Base-by-base conservation (phyloP, 2,329 filamentous ascomycete genomes). In the Eutypa lata region DNA sequence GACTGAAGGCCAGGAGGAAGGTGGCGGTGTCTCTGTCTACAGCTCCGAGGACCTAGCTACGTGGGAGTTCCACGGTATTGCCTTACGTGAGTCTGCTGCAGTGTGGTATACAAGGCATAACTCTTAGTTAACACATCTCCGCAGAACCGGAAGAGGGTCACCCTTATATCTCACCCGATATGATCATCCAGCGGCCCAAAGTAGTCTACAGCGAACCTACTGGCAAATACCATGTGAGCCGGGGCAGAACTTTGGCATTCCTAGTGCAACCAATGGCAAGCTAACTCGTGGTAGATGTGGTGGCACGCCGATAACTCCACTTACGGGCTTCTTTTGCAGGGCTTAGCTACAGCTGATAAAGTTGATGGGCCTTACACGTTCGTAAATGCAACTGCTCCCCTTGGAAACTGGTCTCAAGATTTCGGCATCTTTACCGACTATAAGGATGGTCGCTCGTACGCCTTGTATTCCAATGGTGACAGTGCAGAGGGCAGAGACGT, bases 351-450 rank as follows among this genome's bases (percentile, higher is more conserved):
- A 1, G 73, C 80, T 0, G 75, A 80, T 51, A 76, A 73, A 26
- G 76, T 81, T 51, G 71, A 70, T 0, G 81, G 81, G 0, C 81
- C 81, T 0, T 84, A 83, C 62, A 72, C 61, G 2, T 83, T 83
- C 53, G 70, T 81, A 14, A 73, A 78, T 40, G 82, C 79, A 1
- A 77, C 75, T 0, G 69, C 75, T 0, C 82, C 82, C 0, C 73
- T 84, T 0, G 81, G 81, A 2, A 85, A 84, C 63, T 84, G 81
- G 82, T 83, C 79, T 0, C 82, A 85, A 57, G 82, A 85, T 51
- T 85, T 83, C 45, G 82, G 82, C 10, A 70, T 83, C 21, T 84
- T 85, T 56, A 81, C 78, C 3, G 82, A 85, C 58, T 80, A 80
- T 65, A 83, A 82, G 53, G 75, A 81, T 42, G 79, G 80, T 11